Evolutionary conservation across 345 rosid species (phyloP), one percentile per base, ranked within the genome.

Genomic region (Nasturtium officinale): DNA sequence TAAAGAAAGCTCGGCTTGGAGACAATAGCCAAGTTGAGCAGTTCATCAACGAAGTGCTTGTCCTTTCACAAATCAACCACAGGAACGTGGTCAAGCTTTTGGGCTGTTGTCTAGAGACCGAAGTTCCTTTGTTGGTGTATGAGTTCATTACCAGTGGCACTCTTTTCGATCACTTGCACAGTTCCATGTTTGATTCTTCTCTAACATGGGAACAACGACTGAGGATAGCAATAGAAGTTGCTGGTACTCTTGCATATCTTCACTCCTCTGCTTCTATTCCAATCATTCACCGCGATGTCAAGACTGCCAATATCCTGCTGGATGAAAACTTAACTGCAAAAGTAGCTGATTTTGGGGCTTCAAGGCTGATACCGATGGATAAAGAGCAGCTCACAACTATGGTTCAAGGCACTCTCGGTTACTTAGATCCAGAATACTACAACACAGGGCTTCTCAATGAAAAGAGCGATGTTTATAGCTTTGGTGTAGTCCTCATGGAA

Each of bases 391-490:
- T 84, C 5, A 33, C 82, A 4, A 82, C 85, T 3, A 61, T 80
- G 78, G 85, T 80, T 8, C 82, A 75, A 66, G 87, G 87, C 7
- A 84, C 82, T 16, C 51, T 74, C 0, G 84, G 83, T 2, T 81
- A 83, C 17, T 23, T 82, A 0, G 87, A 84, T 28, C 85, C 81
- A 0, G 85, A 84, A 17, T 81, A 82, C 54, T 68, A 77, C 11
- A 79, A 72, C 48, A 66, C 59, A 21, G 47, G 71, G 6, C 1
- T 66, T 1, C n/a, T 66, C 0, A 66, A 66, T 2, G 84, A 80
- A 17, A 84, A 84, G 51, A 84, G 87, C 4, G 84, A 84, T 62
- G 85, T 82, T 4, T 84, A 84, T 29, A 82, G 84, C 51, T 84
- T 82, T 9, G 85, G 84, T 5, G 83, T 82, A 8, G 76, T 84